Evolutionary conservation across 1,139 yeast genomes (phyloP).

Genomic region (Saccharomyces pastorianus): DNA sequence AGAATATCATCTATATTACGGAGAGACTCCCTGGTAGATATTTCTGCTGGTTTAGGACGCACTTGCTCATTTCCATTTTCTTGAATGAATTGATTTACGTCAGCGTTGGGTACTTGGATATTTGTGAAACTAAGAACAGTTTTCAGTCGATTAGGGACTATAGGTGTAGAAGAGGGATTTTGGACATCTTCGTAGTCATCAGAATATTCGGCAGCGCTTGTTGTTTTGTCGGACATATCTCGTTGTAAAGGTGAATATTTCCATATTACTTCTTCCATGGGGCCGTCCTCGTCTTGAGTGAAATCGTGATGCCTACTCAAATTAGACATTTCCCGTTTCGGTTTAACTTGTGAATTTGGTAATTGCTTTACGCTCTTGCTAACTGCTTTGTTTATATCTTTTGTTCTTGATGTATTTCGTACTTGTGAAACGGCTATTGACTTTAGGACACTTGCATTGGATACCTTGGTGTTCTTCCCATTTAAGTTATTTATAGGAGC

Average conservation of each 20-base stretch:
- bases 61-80: constrained; percentile 1
- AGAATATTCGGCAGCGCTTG: constrained; percentile 13
- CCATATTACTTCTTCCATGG: constrained; percentile 30
- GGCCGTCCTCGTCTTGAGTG: constrained; percentile 10
- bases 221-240: constrained; percentile 12
- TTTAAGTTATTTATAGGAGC: constrained; percentile 26
- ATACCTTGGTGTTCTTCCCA: constrained; percentile 5
- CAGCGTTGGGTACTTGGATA: constrained; percentile 9
- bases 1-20: neutral
- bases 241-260: constrained; percentile 21
- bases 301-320: neutral
- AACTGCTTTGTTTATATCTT: constrained; percentile 4
- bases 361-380: neutral
- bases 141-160: constrained; percentile 22
- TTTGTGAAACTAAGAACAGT: constrained; percentile 22
- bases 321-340: neutral
- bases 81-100: neutral
- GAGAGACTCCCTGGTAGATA: constrained; percentile 14
- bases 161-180: constrained; percentile 29
- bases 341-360: neutral
- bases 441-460: constrained; percentile 13
- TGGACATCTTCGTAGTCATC: constrained; percentile 11
- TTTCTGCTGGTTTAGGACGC: neutral
- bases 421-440: constrained; percentile 29
- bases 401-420: constrained; percentile 18